These are phyloP conservation scores for Rhodotorula babjevae DNA, from an alignment of 768 basidiomycete genomes.

Conservation along the genomic window DNA sequence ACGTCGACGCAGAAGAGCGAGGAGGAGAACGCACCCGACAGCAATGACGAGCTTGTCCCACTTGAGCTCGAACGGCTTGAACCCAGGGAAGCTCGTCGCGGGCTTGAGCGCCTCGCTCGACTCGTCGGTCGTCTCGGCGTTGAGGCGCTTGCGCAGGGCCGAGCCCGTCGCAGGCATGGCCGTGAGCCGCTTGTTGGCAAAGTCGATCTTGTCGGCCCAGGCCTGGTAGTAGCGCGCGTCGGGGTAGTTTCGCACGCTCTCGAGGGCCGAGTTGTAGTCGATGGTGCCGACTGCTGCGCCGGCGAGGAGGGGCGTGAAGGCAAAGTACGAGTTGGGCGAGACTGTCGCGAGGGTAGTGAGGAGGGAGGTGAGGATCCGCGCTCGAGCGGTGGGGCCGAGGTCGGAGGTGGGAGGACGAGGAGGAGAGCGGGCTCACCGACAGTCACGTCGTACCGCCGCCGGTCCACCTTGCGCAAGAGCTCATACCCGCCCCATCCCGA, in stretches of 20 bases:
- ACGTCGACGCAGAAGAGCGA: no score
- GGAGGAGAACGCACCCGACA: constrained; percentile 53
- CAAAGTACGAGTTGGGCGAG: constrained; percentile 37
- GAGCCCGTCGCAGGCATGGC: constrained; percentile 29
- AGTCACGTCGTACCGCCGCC: constrained; percentile 43
- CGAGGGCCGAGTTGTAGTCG: constrained; percentile 72
- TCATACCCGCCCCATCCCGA: constrained; percentile 42
- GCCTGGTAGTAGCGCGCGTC: constrained; percentile 38
- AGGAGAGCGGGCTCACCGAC: background rate
- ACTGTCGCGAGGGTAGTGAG: background rate
- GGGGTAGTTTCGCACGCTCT: constrained; percentile 58
- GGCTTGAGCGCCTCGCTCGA: background rate
- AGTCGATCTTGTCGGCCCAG: constrained; percentile 46
- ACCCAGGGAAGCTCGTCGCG: constrained; percentile 12
- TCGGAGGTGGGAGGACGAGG: background rate
- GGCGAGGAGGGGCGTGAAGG: constrained; percentile 41
- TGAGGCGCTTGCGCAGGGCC: background rate
- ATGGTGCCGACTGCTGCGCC: constrained; percentile 76
- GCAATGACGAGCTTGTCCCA: constrained; percentile 81
- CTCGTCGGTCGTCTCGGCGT: background rate
- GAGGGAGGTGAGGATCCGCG: no score
- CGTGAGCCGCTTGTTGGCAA: constrained; percentile 27
- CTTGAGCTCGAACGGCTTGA: constrained; percentile 55
- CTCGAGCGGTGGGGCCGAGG: background rate
- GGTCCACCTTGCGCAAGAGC: constrained; percentile 41